phyloP scores from a whole-genome alignment of 345 rosid genomes.

The Eucalyptus erythrocorys region DNA sequence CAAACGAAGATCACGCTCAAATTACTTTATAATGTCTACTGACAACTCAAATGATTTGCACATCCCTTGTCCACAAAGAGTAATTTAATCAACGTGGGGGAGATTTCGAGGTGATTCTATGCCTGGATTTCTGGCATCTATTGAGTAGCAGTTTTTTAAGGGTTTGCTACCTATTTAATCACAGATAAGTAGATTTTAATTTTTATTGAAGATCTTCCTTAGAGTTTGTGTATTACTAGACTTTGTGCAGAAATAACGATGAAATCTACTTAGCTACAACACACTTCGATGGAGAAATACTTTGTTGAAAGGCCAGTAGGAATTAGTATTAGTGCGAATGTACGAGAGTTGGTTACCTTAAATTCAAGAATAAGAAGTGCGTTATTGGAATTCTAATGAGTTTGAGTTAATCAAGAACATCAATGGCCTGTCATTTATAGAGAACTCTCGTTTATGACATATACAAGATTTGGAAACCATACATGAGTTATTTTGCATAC shows the following conservation, averaged over 20 bases:
- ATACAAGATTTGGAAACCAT: neutral
- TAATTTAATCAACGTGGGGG: neutral
- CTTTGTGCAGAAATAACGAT: neutral
- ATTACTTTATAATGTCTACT: neutral
- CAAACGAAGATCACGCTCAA: neutral
- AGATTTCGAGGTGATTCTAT: neutral
- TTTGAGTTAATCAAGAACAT: neutral
- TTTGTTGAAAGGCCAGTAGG: neutral
- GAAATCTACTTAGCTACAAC: neutral
- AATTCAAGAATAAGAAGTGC: neutral
- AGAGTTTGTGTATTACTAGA: too few species aligned
- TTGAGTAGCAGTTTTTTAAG: neutral
- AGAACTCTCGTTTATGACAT: neutral
- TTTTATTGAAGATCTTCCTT: too few species aligned
- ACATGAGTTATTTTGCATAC: neutral
- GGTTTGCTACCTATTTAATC: neutral
- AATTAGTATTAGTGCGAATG: neutral
- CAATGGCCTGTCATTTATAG: neutral
- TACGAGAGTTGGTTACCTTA: neutral
- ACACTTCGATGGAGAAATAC: neutral
- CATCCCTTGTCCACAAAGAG: neutral
- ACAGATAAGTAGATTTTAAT: neutral
- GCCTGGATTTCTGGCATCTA: neutral
- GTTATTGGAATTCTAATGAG: neutral
- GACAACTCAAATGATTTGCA: neutral